Conservation (phyloP, 2,329 filamentous ascomycete genomes). For the Epichloe hybrida region DNA sequence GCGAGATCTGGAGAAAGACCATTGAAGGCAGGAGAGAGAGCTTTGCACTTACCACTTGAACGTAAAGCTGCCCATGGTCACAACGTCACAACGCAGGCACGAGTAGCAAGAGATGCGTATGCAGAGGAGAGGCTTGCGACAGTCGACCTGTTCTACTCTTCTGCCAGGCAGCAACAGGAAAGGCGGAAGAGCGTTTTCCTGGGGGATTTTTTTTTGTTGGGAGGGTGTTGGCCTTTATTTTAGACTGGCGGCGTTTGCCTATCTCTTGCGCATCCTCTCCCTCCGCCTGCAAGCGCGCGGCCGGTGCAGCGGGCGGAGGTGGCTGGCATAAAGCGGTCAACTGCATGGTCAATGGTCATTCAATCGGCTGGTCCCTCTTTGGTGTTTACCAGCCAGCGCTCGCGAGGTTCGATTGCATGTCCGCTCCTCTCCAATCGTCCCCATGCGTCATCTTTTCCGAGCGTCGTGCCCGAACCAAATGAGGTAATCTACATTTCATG, state of each 20-base stretch:
- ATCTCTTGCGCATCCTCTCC: neutral
- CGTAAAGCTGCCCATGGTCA: constrained; percentile 51
- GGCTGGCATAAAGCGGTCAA: constrained; percentile 1
- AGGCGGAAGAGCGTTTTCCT: neutral
- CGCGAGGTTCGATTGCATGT: too few relatives aligned
- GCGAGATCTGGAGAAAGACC: neutral
- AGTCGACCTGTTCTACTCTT: neutral
- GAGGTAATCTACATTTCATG: neutral
- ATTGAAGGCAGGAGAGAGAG: neutral
- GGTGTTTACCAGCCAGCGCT: too few relatives aligned
- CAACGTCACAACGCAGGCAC: constrained; percentile 15
- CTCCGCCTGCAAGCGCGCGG: neutral
- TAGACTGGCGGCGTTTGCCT: neutral
- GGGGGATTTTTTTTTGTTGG: neutral
- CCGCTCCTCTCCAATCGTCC: too few relatives aligned
- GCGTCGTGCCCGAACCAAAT: neutral
- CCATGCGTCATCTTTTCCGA: neutral
- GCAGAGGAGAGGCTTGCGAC: neutral
- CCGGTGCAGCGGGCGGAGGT: neutral
- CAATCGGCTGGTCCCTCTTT: neutral
- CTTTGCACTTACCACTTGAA: constrained; percentile 50
- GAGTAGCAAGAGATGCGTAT: neutral
- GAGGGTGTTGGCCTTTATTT: constrained; percentile 2
- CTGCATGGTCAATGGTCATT: neutral
- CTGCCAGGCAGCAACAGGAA: neutral